A percentile compares a stretch with the other conserved stretches of the same genome.
phyloP scores from a whole-genome alignment of 257 asterid species.

The Jaltomata sinuosa region DNA sequence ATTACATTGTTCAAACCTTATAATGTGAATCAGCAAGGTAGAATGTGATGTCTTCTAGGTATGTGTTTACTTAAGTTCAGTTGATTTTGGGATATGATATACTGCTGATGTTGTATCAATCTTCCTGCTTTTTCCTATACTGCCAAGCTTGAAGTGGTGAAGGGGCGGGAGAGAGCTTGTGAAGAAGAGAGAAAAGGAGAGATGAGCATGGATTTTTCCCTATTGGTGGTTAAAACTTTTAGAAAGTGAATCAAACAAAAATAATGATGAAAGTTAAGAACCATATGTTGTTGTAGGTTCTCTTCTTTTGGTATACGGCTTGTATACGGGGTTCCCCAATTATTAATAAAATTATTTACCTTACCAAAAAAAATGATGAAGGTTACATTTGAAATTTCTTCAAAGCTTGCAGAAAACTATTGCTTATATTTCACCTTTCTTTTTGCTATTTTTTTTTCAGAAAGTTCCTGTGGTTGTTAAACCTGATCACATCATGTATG shows the following conservation, averaged over 20 bases:
- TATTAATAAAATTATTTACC: background rate
- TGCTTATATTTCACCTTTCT: background rate
- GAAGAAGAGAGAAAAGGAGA: background rate
- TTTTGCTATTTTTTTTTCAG: slow-evolving; percentile 24
- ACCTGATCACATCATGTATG: slow-evolving; percentile 44
- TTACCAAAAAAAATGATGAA: background rate
- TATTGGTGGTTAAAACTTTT: background rate
- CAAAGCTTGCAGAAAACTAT: background rate
- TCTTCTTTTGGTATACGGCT: background rate
- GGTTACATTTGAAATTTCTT: background rate
- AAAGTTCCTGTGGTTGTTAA: slow-evolving; percentile 41
- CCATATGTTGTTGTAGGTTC: background rate
- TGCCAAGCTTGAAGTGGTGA: background rate
- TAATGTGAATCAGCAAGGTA: background rate
- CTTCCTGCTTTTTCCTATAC: background rate
- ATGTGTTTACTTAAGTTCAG: background rate
- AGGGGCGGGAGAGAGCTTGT: background rate
- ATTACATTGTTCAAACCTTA: background rate
- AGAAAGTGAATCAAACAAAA: background rate
- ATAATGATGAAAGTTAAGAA: background rate
- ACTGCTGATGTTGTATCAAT: background rate
- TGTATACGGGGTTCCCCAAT: background rate
- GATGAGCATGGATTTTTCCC: background rate
- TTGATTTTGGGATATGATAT: background rate
- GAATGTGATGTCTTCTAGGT: background rate